Evolutionary conservation across 768 basidiomycete genomes (phyloP).

Genomic region (Fomitopsis serialis): DNA sequence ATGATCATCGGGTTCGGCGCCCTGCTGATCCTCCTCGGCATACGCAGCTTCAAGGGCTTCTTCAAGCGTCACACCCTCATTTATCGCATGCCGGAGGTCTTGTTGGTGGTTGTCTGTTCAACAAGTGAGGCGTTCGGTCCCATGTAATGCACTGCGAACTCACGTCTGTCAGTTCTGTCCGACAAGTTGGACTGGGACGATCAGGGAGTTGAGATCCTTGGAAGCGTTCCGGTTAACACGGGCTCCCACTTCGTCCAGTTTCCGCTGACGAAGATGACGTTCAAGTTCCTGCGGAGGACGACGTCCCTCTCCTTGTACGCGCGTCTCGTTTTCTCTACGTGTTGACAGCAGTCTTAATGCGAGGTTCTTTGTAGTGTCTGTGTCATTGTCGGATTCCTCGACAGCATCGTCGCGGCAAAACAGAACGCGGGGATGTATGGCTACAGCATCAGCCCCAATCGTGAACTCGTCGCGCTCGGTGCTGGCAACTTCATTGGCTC

Average conservation of each 20-base stretch:
- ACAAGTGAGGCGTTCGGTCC: slow-evolving; percentile 50
- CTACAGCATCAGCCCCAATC: slow-evolving; percentile 87
- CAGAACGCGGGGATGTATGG: slow-evolving; percentile 84
- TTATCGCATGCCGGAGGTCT: slow-evolving; percentile 83
- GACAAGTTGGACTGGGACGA: slow-evolving; percentile 66
- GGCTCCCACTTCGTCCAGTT: slow-evolving; percentile 63
- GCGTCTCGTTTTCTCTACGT: slow-evolving; percentile 12
- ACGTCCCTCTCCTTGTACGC: slow-evolving; percentile 76
- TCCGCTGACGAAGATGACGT: slow-evolving; percentile 56
- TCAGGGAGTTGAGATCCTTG: slow-evolving; percentile 80
- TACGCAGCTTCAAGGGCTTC: slow-evolving; percentile 51
- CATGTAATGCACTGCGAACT: not conserved
- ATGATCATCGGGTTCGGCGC: slow-evolving; percentile 70
- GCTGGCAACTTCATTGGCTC: slow-evolving; percentile 75
- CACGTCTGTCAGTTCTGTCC: slow-evolving; percentile 53
- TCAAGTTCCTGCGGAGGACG: slow-evolving; percentile 68
- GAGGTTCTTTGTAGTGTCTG: slow-evolving; percentile 46
- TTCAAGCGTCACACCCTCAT: slow-evolving; percentile 66
- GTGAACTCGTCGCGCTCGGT: slow-evolving; percentile 92
- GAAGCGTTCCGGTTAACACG: slow-evolving; percentile 61
- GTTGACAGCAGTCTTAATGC: not conserved
- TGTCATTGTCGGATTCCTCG: slow-evolving; percentile 84
- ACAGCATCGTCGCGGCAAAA: slow-evolving; percentile 93
- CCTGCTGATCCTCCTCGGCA: slow-evolving; percentile 56
- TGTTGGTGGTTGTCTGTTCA: slow-evolving; percentile 78